These are phyloP conservation scores for Aspergillus arachidicola DNA, from an alignment of 2,329 filamentous ascomycete genomes.

Conservation along the genomic window DNA sequence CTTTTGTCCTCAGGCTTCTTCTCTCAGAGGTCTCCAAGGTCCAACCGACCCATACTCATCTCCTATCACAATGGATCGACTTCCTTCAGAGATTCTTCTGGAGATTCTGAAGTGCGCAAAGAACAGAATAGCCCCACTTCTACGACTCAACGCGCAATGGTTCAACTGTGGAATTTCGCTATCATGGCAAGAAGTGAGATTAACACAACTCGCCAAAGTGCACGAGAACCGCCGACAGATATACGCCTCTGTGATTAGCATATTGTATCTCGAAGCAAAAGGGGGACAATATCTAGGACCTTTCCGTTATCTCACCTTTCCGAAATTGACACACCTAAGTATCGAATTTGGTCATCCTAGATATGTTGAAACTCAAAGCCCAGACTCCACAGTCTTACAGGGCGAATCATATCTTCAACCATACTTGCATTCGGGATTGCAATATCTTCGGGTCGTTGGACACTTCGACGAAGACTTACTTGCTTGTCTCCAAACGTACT, in stretches of 20 bases:
- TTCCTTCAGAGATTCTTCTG: background rate
- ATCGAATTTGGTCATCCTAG: too few species aligned
- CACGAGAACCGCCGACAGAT: background rate
- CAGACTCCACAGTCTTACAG: background rate
- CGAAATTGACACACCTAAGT: background rate
- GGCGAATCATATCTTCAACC: too few species aligned
- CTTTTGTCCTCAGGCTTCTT: too few species aligned
- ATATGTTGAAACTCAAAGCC: too few species aligned
- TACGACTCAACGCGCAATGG: background rate
- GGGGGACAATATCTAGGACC: too few species aligned
- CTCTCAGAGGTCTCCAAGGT: too few species aligned
- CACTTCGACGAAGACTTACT: background rate
- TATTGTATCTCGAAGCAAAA: too few species aligned
- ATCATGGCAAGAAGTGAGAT: background rate
- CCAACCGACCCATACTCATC: too few species aligned
- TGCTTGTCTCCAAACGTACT: background rate
- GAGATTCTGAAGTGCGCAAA: background rate
- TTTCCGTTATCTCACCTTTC: background rate
- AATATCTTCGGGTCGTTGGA: background rate
- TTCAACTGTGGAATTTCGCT: background rate
- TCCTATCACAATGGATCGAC: background rate
- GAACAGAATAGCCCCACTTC: rapidly evolving
- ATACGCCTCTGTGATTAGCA: background rate
- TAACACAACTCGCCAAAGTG: background rate
- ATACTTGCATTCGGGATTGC: background rate